These are phyloP conservation scores for Peziza echinospora DNA, from an alignment of 495 filamentous ascomycete species.

Conservation along the genomic window DNA sequence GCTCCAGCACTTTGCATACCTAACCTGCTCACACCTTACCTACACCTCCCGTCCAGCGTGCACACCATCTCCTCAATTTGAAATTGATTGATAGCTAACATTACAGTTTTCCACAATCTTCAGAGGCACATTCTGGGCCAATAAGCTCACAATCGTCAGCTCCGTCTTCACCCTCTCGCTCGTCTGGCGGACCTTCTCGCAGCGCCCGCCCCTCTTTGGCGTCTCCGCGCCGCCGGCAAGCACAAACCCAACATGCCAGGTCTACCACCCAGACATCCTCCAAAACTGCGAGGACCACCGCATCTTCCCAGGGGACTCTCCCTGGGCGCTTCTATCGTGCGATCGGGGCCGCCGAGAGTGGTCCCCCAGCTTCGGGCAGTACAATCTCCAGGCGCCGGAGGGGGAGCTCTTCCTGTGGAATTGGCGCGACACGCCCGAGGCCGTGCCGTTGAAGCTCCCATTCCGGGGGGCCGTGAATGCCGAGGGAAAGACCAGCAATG, in stretches of 20 bases:
- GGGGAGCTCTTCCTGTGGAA: conserved; percentile 16
- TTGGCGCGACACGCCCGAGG: conserved; percentile 2
- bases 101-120: too few species aligned
- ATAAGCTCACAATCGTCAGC: too few species aligned
- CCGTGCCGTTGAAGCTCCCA: conserved; percentile 6
- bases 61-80: too few species aligned
- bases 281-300: conserved; percentile 15
- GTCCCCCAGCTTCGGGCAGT: conserved; percentile 9
- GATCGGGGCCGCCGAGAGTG: conserved; percentile 13
- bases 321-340: conserved; percentile 14
- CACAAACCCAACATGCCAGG: conserved; percentile 4
- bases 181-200: conserved; percentile 12
- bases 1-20: too few species aligned
- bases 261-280: conserved; percentile 10
- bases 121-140: too few species aligned
- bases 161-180: conserved; percentile 5
- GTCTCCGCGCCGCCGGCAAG: conserved; percentile 6
- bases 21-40: too few species aligned
- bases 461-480: not conserved
- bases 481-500: conserved; percentile 1
- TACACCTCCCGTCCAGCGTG: too few species aligned
- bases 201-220: conserved; percentile 12
- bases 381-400: not conserved
- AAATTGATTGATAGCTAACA: too few species aligned
- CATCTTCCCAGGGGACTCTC: conserved; percentile 8